Base-by-base conservation (phyloP, 345 rosid genomes). In the Capsella bursapastoris region DNA sequence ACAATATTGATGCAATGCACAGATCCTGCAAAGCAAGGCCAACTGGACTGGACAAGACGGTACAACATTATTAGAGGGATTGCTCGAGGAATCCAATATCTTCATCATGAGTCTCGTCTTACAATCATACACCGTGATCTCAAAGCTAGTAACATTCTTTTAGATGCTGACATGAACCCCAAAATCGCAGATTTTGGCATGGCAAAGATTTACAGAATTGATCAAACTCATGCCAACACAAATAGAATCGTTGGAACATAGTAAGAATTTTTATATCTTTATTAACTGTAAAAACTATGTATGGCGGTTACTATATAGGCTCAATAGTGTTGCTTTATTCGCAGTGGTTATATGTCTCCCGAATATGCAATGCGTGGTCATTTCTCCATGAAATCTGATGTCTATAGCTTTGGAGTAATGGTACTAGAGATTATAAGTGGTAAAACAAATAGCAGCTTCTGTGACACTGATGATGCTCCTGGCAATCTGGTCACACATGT, bases 111-210 rank as follows among this genome's bases (percentile, higher is more conserved):
- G 57, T 88, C 58, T 6, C 4, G 22, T 1, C 70, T 50, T 13
- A 66, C 58, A 12, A 66, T 66, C 18, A 66, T 66, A 66, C 59
- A 47, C 68, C 68, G 43, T 31, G 68, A 64, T 47, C 68, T 64
- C 68, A 64, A 64, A 64, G 56, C 56, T 6, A 29, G 44, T 18
- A 65, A 65, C 57, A 65, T 65, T 65, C 70, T 48, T 0, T 38
- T 67, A 52, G 71, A 67, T 52, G 61, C 15, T 1, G 28, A 67
- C 1, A 75, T 85, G 89, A 85, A 81, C 32, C 81, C 87, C 2
- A 86, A 85, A 63, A 85, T 85, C 3, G 81, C 89, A 10, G 91
- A 88, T 73, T 88, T 88, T 59, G 88, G 91, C 5, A 74, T 75
- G 79, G 86, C 88, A 1, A 84, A 77, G 67, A 84, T 86, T 14